Percentiles rank a stretch among this genome's conserved stretches.
phyloP scores from a whole-genome alignment of 2,329 filamentous ascomycete genomes.

The Apiospora saccharicola region DNA sequence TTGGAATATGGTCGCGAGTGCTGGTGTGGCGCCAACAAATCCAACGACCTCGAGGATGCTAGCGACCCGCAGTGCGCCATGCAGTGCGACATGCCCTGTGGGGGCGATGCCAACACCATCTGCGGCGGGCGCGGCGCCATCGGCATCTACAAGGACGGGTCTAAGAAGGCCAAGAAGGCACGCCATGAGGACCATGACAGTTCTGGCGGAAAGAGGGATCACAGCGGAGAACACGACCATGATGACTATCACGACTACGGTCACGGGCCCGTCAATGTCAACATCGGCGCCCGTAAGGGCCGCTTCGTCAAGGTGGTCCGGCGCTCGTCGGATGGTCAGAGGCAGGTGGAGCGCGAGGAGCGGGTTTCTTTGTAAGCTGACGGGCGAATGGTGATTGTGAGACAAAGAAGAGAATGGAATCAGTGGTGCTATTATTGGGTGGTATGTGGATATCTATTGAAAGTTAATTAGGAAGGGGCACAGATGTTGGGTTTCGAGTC shows the following conservation, averaged over 20 bases:
- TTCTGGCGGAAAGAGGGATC: neutral
- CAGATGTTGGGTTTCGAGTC: neutral
- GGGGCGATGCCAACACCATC: constrained; percentile 30
- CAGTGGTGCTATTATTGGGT: neutral
- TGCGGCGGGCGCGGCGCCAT: constrained; percentile 30
- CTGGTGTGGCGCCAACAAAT: constrained; percentile 36
- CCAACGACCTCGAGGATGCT: constrained; percentile 28
- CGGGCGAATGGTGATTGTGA: neutral
- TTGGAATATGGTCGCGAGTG: constrained; percentile 47
- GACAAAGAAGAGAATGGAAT: neutral
- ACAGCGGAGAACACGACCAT: neutral
- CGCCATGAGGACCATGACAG: neutral
- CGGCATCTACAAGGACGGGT: constrained; percentile 27
- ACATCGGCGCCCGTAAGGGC: constrained; percentile 29
- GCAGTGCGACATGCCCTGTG: constrained; percentile 34
- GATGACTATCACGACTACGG: constrained; percentile 24
- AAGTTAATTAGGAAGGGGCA: neutral
- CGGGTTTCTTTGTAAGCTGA: neutral
- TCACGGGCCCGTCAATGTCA: neutral
- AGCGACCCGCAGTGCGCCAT: constrained; percentile 31
- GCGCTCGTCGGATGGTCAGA: constrained; percentile 6
- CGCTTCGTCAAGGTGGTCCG: constrained; percentile 28
- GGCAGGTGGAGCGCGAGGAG: constrained; percentile 13
- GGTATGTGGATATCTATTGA: neutral
- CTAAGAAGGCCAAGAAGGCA: neutral